These are phyloP conservation scores for Skeletonema marinoi DNA, from an alignment of 108 stramenopile species.

Conservation along the genomic window DNA sequence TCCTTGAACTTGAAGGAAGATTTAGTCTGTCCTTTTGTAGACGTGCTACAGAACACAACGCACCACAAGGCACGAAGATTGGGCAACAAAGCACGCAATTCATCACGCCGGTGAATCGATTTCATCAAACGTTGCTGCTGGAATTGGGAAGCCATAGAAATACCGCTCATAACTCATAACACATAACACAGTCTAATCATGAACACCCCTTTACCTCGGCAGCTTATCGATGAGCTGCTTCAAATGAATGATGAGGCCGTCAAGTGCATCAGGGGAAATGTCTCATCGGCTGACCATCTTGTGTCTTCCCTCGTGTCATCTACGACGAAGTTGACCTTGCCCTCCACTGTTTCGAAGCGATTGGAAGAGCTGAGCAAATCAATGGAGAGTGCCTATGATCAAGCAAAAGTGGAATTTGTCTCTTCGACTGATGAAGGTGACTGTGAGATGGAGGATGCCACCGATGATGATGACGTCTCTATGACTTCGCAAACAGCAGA, in stretches of 20 bases:
- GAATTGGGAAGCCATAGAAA: no score
- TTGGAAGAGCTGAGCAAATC: background rate
- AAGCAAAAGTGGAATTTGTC: background rate
- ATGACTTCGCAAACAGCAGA: background rate
- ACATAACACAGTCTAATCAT: background rate
- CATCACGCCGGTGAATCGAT: no score
- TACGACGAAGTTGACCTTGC: background rate
- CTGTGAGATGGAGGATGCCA: background rate
- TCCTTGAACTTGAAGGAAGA: no score
- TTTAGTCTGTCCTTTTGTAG: no score
- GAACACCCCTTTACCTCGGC: background rate
- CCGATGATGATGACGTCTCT: background rate
- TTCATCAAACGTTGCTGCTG: no score
- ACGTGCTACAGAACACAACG: no score
- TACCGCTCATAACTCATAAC: no score
- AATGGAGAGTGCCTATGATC: background rate
- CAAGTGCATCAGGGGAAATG: background rate
- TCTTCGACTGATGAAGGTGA: background rate
- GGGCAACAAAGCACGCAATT: no score
- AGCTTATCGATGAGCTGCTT: background rate
- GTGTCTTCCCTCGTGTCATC: background rate
- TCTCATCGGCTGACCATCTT: background rate
- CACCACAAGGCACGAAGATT: no score
- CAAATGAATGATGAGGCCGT: background rate
- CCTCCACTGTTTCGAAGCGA: background rate